Conservation (phyloP, 169 alveolate species). For the Cyclospora cayetanensis region DNA sequence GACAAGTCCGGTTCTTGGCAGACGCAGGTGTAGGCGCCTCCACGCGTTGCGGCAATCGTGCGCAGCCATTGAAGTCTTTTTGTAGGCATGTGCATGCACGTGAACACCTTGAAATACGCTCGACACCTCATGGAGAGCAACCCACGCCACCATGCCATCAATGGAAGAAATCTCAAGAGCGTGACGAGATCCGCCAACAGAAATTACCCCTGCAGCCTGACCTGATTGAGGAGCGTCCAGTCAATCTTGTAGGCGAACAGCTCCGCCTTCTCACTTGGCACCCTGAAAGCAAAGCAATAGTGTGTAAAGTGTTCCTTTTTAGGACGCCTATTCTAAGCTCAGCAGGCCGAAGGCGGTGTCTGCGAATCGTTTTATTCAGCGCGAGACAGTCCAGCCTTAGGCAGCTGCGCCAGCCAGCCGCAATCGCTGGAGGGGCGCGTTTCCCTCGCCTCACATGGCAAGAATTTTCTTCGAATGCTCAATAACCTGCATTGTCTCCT, state of each 20-base stretch:
- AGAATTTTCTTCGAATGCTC: constrained; percentile 28
- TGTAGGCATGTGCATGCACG: background rate
- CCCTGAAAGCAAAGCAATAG: constrained; percentile 35
- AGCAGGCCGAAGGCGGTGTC: too few species aligned
- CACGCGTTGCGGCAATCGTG: too few species aligned
- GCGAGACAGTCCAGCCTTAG: too few species aligned
- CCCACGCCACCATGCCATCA: background rate
- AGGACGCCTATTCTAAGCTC: too few species aligned
- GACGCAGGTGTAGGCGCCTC: too few species aligned
- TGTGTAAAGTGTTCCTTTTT: too few species aligned
- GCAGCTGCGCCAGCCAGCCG: constrained; percentile 60
- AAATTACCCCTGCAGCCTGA: too few species aligned
- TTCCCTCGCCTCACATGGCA: constrained; percentile 57
- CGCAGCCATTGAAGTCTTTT: too few species aligned
- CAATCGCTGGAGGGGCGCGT: background rate
- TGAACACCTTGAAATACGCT: background rate
- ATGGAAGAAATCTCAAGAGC: too few species aligned
- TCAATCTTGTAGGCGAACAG: constrained; percentile 79
- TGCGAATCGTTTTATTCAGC: too few species aligned
- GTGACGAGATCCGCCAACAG: too few species aligned
- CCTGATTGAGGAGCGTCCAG: constrained; percentile 76
- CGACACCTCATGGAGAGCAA: background rate
- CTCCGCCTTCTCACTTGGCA: constrained; percentile 77
- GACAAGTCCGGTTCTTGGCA: background rate
- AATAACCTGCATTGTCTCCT: background rate